Base-by-base conservation (phyloP, 495 filamentous ascomycete species). In the Neurospora discreta region DNA sequence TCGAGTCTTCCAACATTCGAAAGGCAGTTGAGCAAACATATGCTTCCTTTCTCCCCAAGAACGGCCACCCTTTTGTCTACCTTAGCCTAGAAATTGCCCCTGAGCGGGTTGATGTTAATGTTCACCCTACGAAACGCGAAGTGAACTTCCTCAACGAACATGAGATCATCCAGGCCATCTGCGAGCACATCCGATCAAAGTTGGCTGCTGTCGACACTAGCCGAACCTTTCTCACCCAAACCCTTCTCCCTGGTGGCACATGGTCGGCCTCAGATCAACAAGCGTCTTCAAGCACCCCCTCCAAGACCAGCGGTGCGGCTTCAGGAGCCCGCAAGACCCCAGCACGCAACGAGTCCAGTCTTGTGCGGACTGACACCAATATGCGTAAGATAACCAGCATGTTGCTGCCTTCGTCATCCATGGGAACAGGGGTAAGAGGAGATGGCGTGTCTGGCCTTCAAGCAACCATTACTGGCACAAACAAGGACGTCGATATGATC, bases 101-200 rank as follows among this genome's bases (percentile, higher is more conserved):
- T 10, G 88, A 92, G 44, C 88, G 94, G 16, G 93, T 99, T 3
- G 96, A 99, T 80, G 96, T 99, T 77, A 99, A 99, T 76, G 90
- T 99, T 0, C 96, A 99, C 78, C 96, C 96, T 5, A 98, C 96
- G 3, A 99, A 99, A 79, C 87, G 95, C 69, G 96, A 99, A 79
- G 96, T 99, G 39, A 97, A 98, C 78, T 98, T 99, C 78, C 86
- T 99, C 5, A 97, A 98, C 74, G 96, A 99, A 78, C 96, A 98
- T 75, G 95, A 98, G 75, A 97, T 98, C 70, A 91, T 97, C 72
- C 93, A 97, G 76, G 88, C 86, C 67, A 90, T 99, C 39, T 97
- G 93, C 81, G 87, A 89, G 72, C 90, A 92, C 69, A 90, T 98
- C 68, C 88, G 92, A 65, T 84, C 88, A 15, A 91, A 92, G 72